Base-by-base conservation (phyloP, 2,329 filamentous ascomycete genomes). In the Trichoderma sp. region DNA sequence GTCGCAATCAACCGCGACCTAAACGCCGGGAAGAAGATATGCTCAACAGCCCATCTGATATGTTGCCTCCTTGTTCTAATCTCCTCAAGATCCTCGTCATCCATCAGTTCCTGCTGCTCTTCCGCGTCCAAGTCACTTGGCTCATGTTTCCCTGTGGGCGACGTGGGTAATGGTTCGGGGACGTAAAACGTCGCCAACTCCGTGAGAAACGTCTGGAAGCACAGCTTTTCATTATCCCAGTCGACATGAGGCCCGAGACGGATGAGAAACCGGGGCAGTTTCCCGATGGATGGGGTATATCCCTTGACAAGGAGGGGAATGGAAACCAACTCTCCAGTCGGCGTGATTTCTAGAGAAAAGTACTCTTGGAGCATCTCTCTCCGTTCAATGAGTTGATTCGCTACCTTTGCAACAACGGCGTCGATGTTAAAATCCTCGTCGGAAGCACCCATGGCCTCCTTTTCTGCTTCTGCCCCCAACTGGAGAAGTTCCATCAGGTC, bases 301-400 rank as follows among this genome's bases (percentile, higher is more conserved):
- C 93, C 93, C 78, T 94, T 97, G 54, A 97, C 79, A 39, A 99
- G 83, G 9, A 99, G 83, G 0, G 95, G 96, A 17, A 99, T 90
- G 34, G 89, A 89, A 56, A 90, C 79, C 2, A 99, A 82, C 64
- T 94, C 87, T 13, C 94, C 94, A 0, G 90, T 84, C 1, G 89
- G 87, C 0, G 91, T 91, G 39, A 99, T 89, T 65, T 94, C 89
- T 53, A 99, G 81, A 1, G 90, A 91, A 78, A 99, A 98, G 79
- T 99, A 99, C 78, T 99, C 95, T 2, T 86, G 83, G 1, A 99
- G 85, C 92, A 99, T 96, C 74, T 94, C 91, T 39, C 91, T 86
- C 12, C 91, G 87, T 71, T 90, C 87, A 35, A 96, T 84, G 3
- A 98, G 83, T 71, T 93, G 89, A 2, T 84, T 78, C 0, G 85